Evolutionary conservation across 177 flowering plant genomes (phyloP), one percentile per base, ranked within the genome.

Genomic region (Vitis hybrid): DNA sequence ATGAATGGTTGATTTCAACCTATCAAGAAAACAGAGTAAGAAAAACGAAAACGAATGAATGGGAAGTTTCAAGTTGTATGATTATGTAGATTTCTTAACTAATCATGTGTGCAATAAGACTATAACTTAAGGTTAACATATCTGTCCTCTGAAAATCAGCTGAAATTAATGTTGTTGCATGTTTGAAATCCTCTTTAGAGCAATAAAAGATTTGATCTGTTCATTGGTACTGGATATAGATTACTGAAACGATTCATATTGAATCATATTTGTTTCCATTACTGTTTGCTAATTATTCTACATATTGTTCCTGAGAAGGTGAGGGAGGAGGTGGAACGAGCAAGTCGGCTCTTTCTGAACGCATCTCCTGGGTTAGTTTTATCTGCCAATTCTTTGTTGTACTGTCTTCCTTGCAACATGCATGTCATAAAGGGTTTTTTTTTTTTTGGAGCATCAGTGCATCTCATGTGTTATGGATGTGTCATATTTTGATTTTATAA

Each of bases 241-340:
- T 1, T 0, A 1, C 10, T 62, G 23, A 34, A 56, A 18, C 13
- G 50, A 45, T 62, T 23, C 11, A 19, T 11, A 2, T 14, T 55
- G 18, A 18, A 70, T 18, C 40, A 15, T 60, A n/a, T 40, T 9
- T 23, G 2, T 4, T 45, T 17, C 15, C 15, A 19, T n/a, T 13
- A 2, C 60, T 60, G n/a, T 70, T 12, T 52, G 55, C 65, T 69
- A 49, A 68, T n/a, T 64, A 10, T 64, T 69, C 54, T 19, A 48
- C 15, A 12, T 64, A 59, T 67, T 65, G 70, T 15, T 72, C 60
- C 66, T 75, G 9, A 48, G 64, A 68, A 90, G 94, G 87, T 88
- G 71, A 79, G 84, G 49, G 87, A 90, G 75, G 91, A 78, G 75
- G 78, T 87, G 67, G 87, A 86, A 60, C 81, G 65, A 54, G 74